Conservation (phyloP, 108 stramenopile species). For the Cyclotella sp. region DNA sequence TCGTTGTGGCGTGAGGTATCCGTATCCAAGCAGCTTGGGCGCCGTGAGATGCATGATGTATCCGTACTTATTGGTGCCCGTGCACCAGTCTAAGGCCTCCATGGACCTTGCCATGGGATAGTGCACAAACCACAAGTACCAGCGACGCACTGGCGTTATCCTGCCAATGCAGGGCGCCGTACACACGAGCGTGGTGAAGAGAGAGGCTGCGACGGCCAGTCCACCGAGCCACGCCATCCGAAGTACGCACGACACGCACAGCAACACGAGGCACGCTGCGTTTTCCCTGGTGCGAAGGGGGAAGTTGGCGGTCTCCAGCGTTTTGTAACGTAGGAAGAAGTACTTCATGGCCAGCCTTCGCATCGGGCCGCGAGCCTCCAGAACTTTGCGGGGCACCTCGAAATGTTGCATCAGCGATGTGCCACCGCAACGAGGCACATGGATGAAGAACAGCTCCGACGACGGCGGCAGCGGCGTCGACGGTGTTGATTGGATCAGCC, state of each 20-base stretch:
- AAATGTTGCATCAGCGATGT: constrained; percentile 67
- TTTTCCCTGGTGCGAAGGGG: constrained; percentile 56
- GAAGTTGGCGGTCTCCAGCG: constrained; percentile 65
- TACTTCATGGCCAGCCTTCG: constrained; percentile 53
- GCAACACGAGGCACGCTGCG: constrained; percentile 20
- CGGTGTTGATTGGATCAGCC: constrained; percentile 38
- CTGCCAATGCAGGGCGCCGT: constrained; percentile 68
- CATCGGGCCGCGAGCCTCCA: background rate
- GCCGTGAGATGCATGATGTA: constrained; percentile 75
- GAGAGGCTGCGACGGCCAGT: constrained; percentile 41
- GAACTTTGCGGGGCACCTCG: constrained; percentile 55
- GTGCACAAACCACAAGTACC: constrained; percentile 62
- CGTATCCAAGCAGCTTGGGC: constrained; percentile 59
- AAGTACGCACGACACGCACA: constrained; percentile 1
- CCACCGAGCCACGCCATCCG: background rate
- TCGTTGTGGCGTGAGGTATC: constrained; percentile 54
- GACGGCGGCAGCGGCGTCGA: constrained; percentile 22
- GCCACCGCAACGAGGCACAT: constrained; percentile 71
- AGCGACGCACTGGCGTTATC: constrained; percentile 48
- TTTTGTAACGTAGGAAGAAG: constrained; percentile 62
- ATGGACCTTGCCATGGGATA: constrained; percentile 54
- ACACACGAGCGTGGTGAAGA: constrained; percentile 53
- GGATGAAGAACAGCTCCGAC: constrained; percentile 60
- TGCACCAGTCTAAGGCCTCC: constrained; percentile 58
- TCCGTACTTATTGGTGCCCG: constrained; percentile 61